phyloP scores from a whole-genome alignment of 202 grass and related monocot species.

The Eragrostis tef region DNA sequence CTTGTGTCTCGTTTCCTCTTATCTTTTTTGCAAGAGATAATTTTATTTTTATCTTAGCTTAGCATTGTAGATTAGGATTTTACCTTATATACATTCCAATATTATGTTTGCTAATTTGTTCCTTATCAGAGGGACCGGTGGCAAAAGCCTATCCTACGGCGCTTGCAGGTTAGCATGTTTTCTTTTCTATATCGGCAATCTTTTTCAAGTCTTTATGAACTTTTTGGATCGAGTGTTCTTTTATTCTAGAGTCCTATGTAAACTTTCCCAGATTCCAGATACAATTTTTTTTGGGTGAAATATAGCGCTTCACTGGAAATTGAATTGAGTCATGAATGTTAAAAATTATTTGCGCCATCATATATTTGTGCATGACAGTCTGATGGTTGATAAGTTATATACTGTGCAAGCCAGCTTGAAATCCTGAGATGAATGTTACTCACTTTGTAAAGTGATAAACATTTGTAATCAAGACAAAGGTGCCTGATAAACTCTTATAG shows the following conservation, averaged over 20 bases:
- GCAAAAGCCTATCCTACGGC: constrained; percentile 97
- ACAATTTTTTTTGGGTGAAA: background rate
- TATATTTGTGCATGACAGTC: background rate
- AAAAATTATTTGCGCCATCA: background rate
- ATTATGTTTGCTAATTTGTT: constrained; percentile 34
- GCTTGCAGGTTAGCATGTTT: constrained; percentile 75
- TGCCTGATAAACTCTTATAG: too few relatives aligned
- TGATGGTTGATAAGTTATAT: background rate
- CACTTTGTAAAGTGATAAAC: background rate
- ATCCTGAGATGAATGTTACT: constrained; percentile 20
- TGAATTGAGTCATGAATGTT: background rate
- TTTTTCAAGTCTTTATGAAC: constrained; percentile 18
- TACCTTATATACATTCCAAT: constrained; percentile 4
- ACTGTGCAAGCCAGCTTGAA: background rate
- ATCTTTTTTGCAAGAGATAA: constrained; percentile 9
- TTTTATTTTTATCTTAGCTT: constrained; percentile 12
- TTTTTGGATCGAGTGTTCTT: constrained; percentile 34
- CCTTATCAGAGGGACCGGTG: constrained; percentile 81
- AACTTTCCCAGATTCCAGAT: constrained; percentile 15
- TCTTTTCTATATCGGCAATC: constrained; percentile 29
- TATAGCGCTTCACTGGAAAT: background rate
- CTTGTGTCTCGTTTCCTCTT: background rate
- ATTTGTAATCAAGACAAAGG: background rate
- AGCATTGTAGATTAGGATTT: constrained; percentile 21
- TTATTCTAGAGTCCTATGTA: constrained; percentile 10